These are phyloP conservation scores for Rosa multiflora DNA, from an alignment of 306 rosid species.

Conservation along the genomic window DNA sequence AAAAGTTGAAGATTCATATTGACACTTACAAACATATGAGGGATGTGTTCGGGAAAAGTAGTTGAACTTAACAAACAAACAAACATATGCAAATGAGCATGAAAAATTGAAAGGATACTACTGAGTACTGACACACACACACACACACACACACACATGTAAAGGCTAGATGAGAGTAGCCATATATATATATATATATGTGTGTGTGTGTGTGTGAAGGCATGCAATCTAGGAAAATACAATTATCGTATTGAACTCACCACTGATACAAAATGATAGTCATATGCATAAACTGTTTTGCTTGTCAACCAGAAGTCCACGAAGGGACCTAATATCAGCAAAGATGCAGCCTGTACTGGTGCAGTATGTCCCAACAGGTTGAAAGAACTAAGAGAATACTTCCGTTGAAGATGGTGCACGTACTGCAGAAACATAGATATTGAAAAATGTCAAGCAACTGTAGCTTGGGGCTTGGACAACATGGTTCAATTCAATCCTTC, in stretches of 20 bases:
- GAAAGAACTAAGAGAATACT: constrained; percentile 77
- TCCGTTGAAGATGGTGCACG: constrained; percentile 73
- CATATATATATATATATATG: not conserved
- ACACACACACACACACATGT: not conserved
- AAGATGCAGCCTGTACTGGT: constrained; percentile 68
- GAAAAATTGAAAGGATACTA: not conserved
- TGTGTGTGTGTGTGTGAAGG: not conserved
- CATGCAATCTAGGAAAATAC: constrained; percentile 12
- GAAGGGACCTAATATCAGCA: constrained; percentile 63
- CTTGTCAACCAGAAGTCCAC: constrained; percentile 68
- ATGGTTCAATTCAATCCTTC: constrained; percentile 5
- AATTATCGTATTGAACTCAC: constrained; percentile 37
- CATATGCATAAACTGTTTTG: constrained; percentile 55
- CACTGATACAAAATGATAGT: constrained; percentile 38
- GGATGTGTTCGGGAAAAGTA: not conserved
- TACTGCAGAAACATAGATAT: constrained; percentile 46
- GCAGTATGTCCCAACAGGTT: constrained; percentile 76
- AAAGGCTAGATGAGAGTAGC: not conserved
- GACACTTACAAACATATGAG: not conserved
- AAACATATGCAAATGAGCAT: constrained; percentile 9
- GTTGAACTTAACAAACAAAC: not conserved
- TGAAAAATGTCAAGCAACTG: constrained; percentile 13
- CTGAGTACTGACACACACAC: not conserved
- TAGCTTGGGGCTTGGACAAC: not conserved
- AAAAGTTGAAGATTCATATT: not conserved